Evolutionary conservation across 345 rosid genomes (phyloP).

Genomic region (Gossypium australe): DNA sequence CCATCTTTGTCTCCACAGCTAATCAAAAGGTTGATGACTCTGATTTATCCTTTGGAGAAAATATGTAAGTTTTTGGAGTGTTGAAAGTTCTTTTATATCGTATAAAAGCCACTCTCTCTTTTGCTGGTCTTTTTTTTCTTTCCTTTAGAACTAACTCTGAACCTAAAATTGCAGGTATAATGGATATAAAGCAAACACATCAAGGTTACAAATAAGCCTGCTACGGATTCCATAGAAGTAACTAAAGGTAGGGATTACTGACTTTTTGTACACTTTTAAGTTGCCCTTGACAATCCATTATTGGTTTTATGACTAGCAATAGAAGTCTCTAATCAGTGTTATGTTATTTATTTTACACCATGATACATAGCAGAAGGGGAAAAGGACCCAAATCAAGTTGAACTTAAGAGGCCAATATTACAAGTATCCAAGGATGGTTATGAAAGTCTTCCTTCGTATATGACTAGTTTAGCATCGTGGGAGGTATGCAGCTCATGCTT

Average conservation of each 20-base stretch:
- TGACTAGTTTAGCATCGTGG: constrained; percentile 72
- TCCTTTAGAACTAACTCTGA: background rate
- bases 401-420: constrained; percentile 25
- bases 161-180: constrained; percentile 22
- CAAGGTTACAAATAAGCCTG: constrained; percentile 14
- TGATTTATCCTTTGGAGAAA: constrained; percentile 23
- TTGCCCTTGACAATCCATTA: background rate
- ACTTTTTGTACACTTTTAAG: background rate
- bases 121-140: background rate
- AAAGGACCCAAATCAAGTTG: constrained; percentile 18
- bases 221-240: constrained; percentile 15
- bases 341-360: background rate
- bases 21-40: constrained; percentile 27
- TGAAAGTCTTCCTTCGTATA: constrained; percentile 64
- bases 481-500: constrained; percentile 44
- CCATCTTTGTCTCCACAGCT: constrained; percentile 24
- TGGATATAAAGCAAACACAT: constrained; percentile 23
- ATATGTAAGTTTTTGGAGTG: constrained; percentile 28
- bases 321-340: background rate
- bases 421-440: constrained; percentile 49
- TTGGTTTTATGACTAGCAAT: background rate
- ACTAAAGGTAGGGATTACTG: constrained; percentile 34
- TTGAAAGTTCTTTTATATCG: constrained; percentile 3
- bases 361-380: constrained; percentile 25
- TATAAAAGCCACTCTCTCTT: background rate